These are phyloP conservation scores for Phlegmacium glaucopus DNA, from an alignment of 768 basidiomycete genomes.

Conservation along the genomic window DNA sequence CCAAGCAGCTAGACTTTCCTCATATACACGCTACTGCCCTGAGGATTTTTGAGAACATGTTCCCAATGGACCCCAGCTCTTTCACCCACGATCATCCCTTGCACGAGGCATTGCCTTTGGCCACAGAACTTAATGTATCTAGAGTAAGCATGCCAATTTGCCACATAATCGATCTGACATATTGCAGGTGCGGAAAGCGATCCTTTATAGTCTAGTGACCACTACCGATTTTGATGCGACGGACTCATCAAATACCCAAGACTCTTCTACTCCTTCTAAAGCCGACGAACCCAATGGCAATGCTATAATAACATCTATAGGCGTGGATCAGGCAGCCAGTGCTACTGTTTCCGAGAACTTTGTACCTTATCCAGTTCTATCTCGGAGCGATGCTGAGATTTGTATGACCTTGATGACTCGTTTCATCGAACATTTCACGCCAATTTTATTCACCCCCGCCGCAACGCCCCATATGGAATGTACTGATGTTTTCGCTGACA, in stretches of 20 bases:
- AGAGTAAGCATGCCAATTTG: conserved; percentile 35
- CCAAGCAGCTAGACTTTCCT: conserved; percentile 55
- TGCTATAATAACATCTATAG: too few relatives aligned
- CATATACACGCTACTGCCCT: conserved; percentile 43
- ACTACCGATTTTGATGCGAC: conserved; percentile 51
- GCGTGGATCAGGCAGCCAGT: too few relatives aligned
- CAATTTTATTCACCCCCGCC: conserved; percentile 67
- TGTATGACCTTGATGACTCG: conserved; percentile 48
- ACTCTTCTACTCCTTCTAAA: conserved; percentile 1
- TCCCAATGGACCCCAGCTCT: conserved; percentile 41
- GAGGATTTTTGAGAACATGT: conserved; percentile 39
- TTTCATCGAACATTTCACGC: conserved; percentile 67
- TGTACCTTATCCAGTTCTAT: conserved; percentile 13
- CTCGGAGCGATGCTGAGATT: conserved; percentile 30
- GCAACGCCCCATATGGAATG: conserved; percentile 72
- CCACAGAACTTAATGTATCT: conserved; percentile 42
- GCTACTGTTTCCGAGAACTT: conserved; percentile 1
- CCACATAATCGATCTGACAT: conserved; percentile 2
- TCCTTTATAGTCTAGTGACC: conserved; percentile 64
- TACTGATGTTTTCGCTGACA: conserved; percentile 67
- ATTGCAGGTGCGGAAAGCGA: conserved; percentile 53
- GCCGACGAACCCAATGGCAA: too few relatives aligned
- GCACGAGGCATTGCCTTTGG: conserved; percentile 52
- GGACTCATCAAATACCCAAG: too few relatives aligned
- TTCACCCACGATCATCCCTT: conserved; percentile 39